Base-by-base conservation (phyloP, 345 rosid species). In the Euphorbia pulcherrima region DNA sequence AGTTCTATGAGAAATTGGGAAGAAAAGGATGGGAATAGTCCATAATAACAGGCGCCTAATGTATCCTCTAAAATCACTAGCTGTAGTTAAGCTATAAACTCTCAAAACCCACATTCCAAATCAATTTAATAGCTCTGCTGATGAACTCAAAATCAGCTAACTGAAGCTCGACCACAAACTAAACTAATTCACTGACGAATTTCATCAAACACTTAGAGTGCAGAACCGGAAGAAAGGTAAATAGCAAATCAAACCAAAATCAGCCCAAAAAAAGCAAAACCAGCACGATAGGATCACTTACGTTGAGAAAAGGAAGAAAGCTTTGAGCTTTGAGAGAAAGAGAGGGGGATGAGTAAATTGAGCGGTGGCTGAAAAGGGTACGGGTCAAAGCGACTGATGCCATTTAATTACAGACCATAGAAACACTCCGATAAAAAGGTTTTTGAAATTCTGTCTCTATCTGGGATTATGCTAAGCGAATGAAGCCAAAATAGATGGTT, bases 351-450 rank as follows among this genome's bases (percentile, higher is more conserved):
- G 70, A 56, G 44, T 53, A 65, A 71, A 82, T 51, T 68, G 84
- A 41, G 68, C 92, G 88, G 72, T 69, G 83, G 65, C 85, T 80
- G 72, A 69, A 50, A 26, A 87, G 69, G 28, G 73, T 37, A 69
- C 85, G 80, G 61, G 83, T 40, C 75, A 85, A 74, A 76, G 77
- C 73, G 20, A 84, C 9, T 13, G 89, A 79, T 50, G 92, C 89
- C 89, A 89, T 87, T 23, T 75, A 81, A 41, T 81, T 70, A 24
- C 29, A 67, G 70, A 73, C 65, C 82, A 75, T 50, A 47, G 35
- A 64, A 56, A 65, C 8, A 28, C 2, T 0, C 20, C 50, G 28
- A 72, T 33, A 30, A 4, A 20, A 30, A 3, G 6, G 5, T 47
- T 18, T 65, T 50, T 33, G 7, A 33, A 33, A 2, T 33, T 33